Percentiles rank a stretch among this genome's conserved stretches.
Conservation (phyloP, 2,329 filamentous ascomycete genomes). For the Madurella fahalii region DNA sequence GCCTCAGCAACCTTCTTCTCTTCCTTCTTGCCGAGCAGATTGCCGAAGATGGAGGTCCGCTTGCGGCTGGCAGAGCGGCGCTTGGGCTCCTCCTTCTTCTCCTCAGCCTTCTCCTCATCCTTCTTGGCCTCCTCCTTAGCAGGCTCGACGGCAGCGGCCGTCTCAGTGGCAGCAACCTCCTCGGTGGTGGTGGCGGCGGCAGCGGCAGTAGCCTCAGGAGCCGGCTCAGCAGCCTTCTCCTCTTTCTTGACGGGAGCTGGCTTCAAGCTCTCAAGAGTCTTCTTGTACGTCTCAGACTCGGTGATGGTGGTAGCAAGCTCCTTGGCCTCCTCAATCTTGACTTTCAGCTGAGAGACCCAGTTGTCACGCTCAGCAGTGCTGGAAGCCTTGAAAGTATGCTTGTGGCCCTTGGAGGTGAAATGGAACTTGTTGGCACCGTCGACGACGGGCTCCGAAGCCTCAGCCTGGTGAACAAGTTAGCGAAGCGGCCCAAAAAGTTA, state of each 20-base stretch:
- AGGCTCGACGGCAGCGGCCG: constrained; percentile 33
- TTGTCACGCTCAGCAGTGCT: constrained; percentile 76
- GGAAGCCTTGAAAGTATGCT: constrained; percentile 88
- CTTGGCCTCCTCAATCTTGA: constrained; percentile 81
- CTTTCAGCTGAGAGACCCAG: constrained; percentile 83
- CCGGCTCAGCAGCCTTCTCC: constrained; percentile 39
- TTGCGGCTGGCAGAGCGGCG: constrained; percentile 62
- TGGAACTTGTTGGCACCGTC: constrained; percentile 78
- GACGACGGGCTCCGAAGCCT: constrained; percentile 66
- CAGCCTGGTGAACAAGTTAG: constrained; percentile 39
- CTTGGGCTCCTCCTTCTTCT: constrained; percentile 54
- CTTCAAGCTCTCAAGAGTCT: constrained; percentile 67
- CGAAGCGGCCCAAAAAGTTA: too few relatives aligned
- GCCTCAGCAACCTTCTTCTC: constrained; percentile 34
- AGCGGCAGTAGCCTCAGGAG: constrained; percentile 34
- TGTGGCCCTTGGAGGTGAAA: constrained; percentile 80
- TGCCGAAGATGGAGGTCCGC: constrained; percentile 61
- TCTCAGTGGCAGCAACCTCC: constrained; percentile 34
- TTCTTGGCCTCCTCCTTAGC: constrained; percentile 42
- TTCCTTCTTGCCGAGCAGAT: constrained; percentile 50
- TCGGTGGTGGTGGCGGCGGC: constrained; percentile 31
- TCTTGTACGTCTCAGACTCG: constrained; percentile 84
- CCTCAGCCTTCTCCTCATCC: constrained; percentile 42
- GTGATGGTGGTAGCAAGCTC: constrained; percentile 68
- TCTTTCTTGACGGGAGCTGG: constrained; percentile 43